A percentile compares a stretch with the other conserved stretches of the same genome.
Evolutionary conservation across 2,329 filamentous ascomycete species (phyloP).

Genomic region (Paracorniculantispora psalliotae): DNA sequence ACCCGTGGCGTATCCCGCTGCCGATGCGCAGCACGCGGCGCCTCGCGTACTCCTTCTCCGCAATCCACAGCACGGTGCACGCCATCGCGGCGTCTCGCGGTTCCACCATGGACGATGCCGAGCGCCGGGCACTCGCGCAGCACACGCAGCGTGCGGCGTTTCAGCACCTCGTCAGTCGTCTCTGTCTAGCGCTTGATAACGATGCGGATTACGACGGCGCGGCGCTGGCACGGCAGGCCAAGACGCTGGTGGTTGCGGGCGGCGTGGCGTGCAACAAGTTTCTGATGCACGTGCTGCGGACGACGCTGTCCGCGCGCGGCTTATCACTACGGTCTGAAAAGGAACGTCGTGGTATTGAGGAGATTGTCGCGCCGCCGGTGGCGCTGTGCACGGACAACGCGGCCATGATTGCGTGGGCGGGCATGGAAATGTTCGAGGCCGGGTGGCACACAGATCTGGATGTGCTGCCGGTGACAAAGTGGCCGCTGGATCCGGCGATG

Average conservation of each 20-base stretch:
- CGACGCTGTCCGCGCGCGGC: conserved; percentile 60
- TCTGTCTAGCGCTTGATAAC: conserved; percentile 59
- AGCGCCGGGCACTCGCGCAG: conserved; percentile 64
- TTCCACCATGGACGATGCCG: conserved; percentile 42
- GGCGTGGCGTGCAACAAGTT: conserved; percentile 86
- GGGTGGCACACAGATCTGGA: conserved; percentile 63
- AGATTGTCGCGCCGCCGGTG: conserved; percentile 68
- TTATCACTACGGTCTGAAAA: conserved; percentile 38
- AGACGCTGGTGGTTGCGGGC: conserved; percentile 75
- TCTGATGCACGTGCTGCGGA: conserved; percentile 60
- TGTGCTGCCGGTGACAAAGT: conserved; percentile 59
- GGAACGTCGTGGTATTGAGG: no score
- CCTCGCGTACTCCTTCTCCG: conserved; percentile 69
- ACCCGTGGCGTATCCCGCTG: conserved; percentile 61
- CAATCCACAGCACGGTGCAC: conserved; percentile 52
- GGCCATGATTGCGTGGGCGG: conserved; percentile 95
- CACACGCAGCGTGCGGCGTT: conserved; percentile 78
- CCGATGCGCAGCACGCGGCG: conserved; percentile 56
- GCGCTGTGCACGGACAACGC: conserved; percentile 89
- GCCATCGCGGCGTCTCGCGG: conserved; percentile 36
- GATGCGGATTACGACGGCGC: neutral
- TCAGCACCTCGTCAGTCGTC: conserved; percentile 75
- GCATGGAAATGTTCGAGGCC: conserved; percentile 82
- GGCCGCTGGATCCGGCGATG: conserved; percentile 62
- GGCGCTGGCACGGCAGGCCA: conserved; percentile 29